These are phyloP conservation scores for Emmonsiellopsis sp. DNA, from an alignment of 2,329 filamentous ascomycete genomes.

Conservation along the genomic window DNA sequence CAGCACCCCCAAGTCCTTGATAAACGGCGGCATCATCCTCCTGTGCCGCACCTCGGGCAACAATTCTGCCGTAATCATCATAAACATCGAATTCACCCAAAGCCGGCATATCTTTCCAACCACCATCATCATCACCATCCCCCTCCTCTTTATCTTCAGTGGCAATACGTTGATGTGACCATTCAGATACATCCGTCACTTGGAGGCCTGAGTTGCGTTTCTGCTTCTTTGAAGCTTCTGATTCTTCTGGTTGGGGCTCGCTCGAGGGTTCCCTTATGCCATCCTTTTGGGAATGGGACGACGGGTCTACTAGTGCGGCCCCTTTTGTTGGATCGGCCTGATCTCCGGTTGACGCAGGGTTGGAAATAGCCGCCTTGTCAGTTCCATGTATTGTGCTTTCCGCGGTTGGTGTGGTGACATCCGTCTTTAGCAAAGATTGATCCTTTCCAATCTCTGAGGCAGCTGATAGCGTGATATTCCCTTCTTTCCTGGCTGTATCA, in stretches of 20 bases:
- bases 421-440: neutral
- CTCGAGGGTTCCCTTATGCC: neutral
- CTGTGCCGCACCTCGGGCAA: conserved; percentile 69
- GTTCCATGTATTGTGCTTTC: neutral
- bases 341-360: neutral
- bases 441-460: neutral
- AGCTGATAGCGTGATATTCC: neutral
- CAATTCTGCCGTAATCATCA: conserved; percentile 80
- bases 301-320: too few species aligned
- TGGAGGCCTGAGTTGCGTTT: conserved; percentile 4
- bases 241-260: neutral
- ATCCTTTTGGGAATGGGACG: neutral
- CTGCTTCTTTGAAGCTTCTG: conserved; percentile 11
- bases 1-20: conserved; percentile 72
- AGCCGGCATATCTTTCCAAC: conserved; percentile 91
- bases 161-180: conserved; percentile 74
- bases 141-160: conserved; percentile 37
- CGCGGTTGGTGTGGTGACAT: neutral
- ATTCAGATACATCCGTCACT: conserved; percentile 57
- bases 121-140: conserved; percentile 53
- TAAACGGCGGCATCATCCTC: conserved; percentile 65
- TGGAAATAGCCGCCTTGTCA: neutral
- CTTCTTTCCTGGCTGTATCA: neutral
- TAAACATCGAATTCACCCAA: conserved; percentile 92
- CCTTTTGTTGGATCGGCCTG: neutral